Percentiles rank a stretch among this genome's conserved stretches.
Evolutionary conservation across 2,329 filamentous ascomycete genomes (phyloP).

Genomic region (Neoascochyta sp.): DNA sequence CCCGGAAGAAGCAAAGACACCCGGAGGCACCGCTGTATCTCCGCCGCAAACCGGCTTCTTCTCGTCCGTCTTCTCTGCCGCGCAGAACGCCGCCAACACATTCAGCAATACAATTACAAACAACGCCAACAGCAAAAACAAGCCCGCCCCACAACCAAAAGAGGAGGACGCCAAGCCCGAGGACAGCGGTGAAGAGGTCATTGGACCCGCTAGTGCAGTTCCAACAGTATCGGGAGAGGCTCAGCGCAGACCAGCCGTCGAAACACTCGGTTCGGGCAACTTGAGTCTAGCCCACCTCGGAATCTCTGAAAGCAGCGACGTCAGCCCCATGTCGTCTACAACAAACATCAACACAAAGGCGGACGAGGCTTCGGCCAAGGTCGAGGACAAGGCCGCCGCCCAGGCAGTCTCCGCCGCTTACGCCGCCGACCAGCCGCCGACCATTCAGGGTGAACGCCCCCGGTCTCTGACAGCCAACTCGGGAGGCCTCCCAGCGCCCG

Average conservation of each 20-base stretch:
- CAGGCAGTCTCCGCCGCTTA: constrained; percentile 62
- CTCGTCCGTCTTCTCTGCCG: constrained; percentile 85
- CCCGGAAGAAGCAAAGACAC: constrained; percentile 63
- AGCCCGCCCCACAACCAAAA: constrained; percentile 8
- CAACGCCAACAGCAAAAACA: constrained; percentile 50
- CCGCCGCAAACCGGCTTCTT: constrained; percentile 66
- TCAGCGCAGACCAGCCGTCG: constrained; percentile 67
- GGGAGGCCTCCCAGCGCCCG: constrained; percentile 19
- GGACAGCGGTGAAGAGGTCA: constrained; percentile 43
- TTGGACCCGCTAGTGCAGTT: constrained; percentile 31
- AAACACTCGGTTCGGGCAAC: constrained; percentile 84
- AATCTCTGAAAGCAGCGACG: constrained; percentile 60
- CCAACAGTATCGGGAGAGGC: constrained; percentile 14
- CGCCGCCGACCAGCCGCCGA: constrained; percentile 41
- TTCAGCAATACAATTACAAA: constrained; percentile 72
- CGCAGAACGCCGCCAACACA: constrained; percentile 82
- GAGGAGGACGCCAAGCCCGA: constrained; percentile 27
- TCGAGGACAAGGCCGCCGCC: constrained; percentile 57
- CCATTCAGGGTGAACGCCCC: constrained; percentile 34
- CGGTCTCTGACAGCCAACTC: constrained; percentile 41
- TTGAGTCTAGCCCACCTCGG: constrained; percentile 86
- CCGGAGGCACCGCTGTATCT: constrained; percentile 52
- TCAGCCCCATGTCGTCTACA: constrained; percentile 56
- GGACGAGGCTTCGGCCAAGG: constrained; percentile 55
- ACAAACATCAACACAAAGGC: constrained; percentile 52